These are phyloP conservation scores for Penium margaritaceum DNA, from an alignment of 139 green algal species.

Conservation along the genomic window DNA sequence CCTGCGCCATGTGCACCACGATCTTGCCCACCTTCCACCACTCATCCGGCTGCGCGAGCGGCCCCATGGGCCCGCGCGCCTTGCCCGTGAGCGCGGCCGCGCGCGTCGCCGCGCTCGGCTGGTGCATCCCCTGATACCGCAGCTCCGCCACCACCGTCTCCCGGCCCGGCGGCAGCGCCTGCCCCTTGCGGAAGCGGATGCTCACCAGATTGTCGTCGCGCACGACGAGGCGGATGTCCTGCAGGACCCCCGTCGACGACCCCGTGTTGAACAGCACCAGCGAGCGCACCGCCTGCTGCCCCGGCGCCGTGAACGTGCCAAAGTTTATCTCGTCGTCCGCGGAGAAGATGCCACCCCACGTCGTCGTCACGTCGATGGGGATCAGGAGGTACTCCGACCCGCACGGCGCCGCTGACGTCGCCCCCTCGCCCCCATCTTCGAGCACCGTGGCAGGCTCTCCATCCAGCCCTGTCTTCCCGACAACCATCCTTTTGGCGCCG, in stretches of 20 bases:
- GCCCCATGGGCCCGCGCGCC: neutral
- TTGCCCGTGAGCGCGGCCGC: neutral
- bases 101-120: neutral
- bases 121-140: neutral
- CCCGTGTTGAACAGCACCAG: neutral
- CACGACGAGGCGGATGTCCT: neutral
- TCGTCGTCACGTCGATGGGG: slow-evolving; percentile 3
- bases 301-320: neutral
- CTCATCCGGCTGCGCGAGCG: neutral
- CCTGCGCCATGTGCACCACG: neutral
- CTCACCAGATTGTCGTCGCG: neutral
- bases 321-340: slow-evolving; percentile 4
- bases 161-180: neutral
- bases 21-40: neutral
- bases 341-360: neutral
- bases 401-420: neutral
- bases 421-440: neutral
- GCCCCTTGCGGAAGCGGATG: neutral
- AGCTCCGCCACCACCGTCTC: neutral
- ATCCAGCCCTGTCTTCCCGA: neutral
- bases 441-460: neutral
- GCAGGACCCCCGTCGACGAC: neutral
- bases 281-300: neutral
- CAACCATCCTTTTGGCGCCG: slow-evolving; percentile 1
- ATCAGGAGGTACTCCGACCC: neutral